phyloP scores from a whole-genome alignment of 306 rosid species.

The Comarum palustre region DNA sequence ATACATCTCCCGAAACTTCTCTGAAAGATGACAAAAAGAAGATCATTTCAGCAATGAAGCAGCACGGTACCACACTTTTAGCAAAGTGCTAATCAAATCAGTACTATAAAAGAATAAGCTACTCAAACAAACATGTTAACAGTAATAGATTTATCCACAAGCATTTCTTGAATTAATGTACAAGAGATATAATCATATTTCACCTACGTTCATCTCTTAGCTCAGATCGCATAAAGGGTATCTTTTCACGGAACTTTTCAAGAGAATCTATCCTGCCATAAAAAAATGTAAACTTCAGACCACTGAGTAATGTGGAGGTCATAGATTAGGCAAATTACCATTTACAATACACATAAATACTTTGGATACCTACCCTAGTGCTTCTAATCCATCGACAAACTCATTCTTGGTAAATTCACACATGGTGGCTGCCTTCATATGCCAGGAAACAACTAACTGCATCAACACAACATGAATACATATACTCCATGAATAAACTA shows the following conservation, averaged over 20 bases:
- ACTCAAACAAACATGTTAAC: neutral
- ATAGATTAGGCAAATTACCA: neutral
- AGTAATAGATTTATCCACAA: neutral
- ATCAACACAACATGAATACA: constrained; percentile 26
- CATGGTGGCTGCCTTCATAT: constrained; percentile 99
- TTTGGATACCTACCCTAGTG: constrained; percentile 60
- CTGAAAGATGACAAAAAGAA: constrained; percentile 47
- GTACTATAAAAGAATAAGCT: neutral
- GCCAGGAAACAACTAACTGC: constrained; percentile 99
- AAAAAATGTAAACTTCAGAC: constrained; percentile 22
- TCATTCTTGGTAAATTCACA: constrained; percentile 98
- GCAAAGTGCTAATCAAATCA: neutral
- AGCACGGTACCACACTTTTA: neutral
- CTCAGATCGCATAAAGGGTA: constrained; percentile 87
- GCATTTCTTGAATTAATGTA: neutral
- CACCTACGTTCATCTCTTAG: constrained; percentile 89
- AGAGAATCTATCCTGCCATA: constrained; percentile 87
- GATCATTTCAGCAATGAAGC: constrained; percentile 27
- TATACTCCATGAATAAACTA: constrained; percentile 9
- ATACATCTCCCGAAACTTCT: constrained; percentile 90
- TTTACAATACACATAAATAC: neutral
- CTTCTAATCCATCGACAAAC: constrained; percentile 79
- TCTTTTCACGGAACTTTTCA: constrained; percentile 86
- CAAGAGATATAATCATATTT: constrained; percentile 5
- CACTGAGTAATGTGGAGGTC: constrained; percentile 1